Conservation (phyloP, 2,329 filamentous ascomycete genomes). For the Sarocladiaceae sp. region DNA sequence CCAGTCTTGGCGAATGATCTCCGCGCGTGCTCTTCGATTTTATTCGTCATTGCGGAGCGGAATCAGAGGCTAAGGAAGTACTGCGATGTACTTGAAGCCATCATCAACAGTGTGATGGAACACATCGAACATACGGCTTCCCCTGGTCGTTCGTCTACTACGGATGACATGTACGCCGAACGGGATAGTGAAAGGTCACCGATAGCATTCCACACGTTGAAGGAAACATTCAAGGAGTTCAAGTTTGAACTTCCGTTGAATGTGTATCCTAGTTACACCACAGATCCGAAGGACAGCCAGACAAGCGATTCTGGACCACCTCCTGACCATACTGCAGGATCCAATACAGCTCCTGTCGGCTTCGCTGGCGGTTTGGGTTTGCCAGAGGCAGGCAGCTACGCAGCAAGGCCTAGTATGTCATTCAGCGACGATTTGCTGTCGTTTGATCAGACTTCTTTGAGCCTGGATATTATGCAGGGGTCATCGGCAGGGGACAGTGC, state of each 20-base stretch:
- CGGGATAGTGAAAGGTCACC: neutral
- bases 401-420: too few species aligned
- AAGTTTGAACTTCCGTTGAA: neutral
- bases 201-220: neutral
- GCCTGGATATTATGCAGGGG: neutral
- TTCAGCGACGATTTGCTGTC: neutral
- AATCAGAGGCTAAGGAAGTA: neutral
- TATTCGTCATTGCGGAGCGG: neutral
- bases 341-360: neutral
- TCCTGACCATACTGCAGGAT: neutral
- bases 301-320: neutral
- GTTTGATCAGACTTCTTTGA: neutral
- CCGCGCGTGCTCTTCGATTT: neutral
- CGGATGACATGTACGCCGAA: too few species aligned
- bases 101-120: neutral
- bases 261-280: neutral
- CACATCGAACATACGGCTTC: neutral
- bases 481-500: neutral
- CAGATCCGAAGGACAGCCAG: neutral
- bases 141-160: neutral
- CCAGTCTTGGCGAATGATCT: neutral
- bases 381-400: too few species aligned
- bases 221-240: neutral
- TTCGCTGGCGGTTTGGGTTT: too few species aligned
- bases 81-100: neutral